Evolutionary conservation across 495 filamentous ascomycete genomes (phyloP).

Genomic region (Stereocaulon alpinum): DNA sequence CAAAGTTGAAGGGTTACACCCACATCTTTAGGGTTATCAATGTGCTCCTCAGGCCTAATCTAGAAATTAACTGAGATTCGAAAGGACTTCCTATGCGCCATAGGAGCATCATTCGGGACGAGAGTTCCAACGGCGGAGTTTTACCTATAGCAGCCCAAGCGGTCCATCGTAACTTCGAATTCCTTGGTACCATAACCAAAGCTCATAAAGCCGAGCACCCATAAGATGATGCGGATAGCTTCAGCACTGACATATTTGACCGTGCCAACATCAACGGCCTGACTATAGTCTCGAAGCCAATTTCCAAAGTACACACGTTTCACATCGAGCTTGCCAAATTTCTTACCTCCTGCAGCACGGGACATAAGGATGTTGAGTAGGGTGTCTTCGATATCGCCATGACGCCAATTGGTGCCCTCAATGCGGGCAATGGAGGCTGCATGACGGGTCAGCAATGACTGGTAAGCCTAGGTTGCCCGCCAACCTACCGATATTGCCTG

Average conservation of each 20-base stretch:
- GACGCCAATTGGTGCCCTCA: conserved; percentile 83
- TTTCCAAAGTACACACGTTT: conserved; percentile 84
- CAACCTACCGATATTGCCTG: conserved; percentile 61
- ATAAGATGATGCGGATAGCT: conserved; percentile 72
- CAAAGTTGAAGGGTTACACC: background rate
- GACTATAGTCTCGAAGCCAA: conserved; percentile 74
- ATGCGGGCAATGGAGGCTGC: conserved; percentile 55
- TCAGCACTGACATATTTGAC: conserved; percentile 81
- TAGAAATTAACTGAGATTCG: background rate
- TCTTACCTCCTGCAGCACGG: conserved; percentile 66
- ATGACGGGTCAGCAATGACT: conserved; percentile 9
- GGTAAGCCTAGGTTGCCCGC: conserved; percentile 9
- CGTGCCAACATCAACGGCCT: conserved; percentile 66
- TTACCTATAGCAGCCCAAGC: conserved; percentile 65
- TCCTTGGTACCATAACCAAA: conserved; percentile 75
- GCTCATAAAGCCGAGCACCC: conserved; percentile 52
- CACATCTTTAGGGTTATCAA: conserved; percentile 61
- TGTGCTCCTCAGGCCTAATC: conserved; percentile 70
- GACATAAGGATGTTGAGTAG: conserved; percentile 67
- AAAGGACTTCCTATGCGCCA: background rate
- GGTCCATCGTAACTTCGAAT: conserved; percentile 82
- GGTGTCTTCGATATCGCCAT: conserved; percentile 84
- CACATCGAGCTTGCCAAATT: conserved; percentile 79
- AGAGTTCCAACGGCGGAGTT: background rate
- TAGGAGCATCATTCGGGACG: background rate